A percentile compares a stretch with the other conserved stretches of the same genome.
Conservation (phyloP, 176 grass and related monocot species). For the Aechmea fasciata region DNA sequence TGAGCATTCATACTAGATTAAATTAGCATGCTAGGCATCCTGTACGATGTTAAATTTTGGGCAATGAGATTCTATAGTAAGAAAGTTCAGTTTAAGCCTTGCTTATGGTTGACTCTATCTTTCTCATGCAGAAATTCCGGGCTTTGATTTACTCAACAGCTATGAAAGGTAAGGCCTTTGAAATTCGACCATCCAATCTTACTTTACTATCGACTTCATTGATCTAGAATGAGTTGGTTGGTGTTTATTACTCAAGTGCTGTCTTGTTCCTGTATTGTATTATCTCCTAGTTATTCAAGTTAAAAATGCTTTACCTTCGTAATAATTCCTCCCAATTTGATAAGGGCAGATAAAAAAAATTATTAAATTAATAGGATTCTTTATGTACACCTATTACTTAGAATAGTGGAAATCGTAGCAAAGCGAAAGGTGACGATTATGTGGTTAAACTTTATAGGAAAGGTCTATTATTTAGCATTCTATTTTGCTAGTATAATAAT, state of each 20-base stretch:
- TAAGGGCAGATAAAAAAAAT: no score
- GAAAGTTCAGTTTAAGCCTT: background rate
- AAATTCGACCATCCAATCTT: background rate
- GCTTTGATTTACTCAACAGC: slow-evolving; percentile 19
- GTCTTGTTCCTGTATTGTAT: slow-evolving; percentile 10
- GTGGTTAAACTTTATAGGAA: no score
- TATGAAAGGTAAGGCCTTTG: slow-evolving; percentile 37
- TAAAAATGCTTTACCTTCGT: background rate
- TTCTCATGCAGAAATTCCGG: slow-evolving; percentile 37
- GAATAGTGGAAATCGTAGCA: no score
- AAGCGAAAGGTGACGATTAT: no score
- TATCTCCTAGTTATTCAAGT: slow-evolving; percentile 8
- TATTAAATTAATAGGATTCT: no score
- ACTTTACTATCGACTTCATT: slow-evolving; percentile 1
- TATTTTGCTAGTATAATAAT: no score
- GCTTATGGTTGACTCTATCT: background rate
- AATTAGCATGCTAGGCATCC: no score
- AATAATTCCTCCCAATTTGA: no score
- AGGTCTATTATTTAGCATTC: no score
- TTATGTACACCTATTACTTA: no score
- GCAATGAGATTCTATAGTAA: background rate
- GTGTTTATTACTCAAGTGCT: slow-evolving; percentile 2
- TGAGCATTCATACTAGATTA: no score
- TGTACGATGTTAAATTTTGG: background rate
- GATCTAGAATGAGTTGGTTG: background rate